Percentiles rank a stretch among this genome's conserved stretches.
These are phyloP conservation scores for Termitomyces sp. DNA, from an alignment of 768 basidiomycete genomes.

Conservation along the genomic window DNA sequence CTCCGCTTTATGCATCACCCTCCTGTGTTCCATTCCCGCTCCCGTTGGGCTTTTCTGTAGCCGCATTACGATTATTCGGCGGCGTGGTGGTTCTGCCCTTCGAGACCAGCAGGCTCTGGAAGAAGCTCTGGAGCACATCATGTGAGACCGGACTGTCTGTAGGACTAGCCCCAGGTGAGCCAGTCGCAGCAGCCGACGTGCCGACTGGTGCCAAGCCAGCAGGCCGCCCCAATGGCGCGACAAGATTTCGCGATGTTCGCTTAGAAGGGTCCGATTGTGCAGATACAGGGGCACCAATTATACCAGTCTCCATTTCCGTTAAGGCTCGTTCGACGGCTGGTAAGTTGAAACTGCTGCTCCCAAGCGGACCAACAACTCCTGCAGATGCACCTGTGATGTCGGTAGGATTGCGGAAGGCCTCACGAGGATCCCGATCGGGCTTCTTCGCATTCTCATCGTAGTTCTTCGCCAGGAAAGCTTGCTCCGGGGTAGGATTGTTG, in stretches of 20 bases:
- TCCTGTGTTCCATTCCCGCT: constrained; percentile 32
- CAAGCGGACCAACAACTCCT: constrained; percentile 92
- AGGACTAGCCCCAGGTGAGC: constrained; percentile 35
- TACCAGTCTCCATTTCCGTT: constrained; percentile 77
- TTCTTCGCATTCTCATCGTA: constrained; percentile 92
- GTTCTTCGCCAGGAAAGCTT: constrained; percentile 85
- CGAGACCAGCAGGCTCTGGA: constrained; percentile 72
- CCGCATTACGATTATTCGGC: constrained; percentile 1
- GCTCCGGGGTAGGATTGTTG: constrained; percentile 82
- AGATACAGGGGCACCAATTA: constrained; percentile 26
- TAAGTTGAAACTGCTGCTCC: constrained; percentile 77
- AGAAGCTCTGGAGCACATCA: constrained; percentile 84
- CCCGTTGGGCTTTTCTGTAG: constrained; percentile 28
- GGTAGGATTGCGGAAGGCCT: constrained; percentile 75
- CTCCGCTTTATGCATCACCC: constrained; percentile 6
- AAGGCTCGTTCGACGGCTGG: constrained; percentile 87
- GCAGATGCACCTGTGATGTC: constrained; percentile 52
- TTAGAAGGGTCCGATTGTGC: constrained; percentile 18
- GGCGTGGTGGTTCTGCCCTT: constrained; percentile 32
- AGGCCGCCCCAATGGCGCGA: constrained; percentile 29
- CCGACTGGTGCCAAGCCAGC: constrained; percentile 36
- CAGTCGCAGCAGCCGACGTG: constrained; percentile 27
- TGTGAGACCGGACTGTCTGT: constrained; percentile 65
- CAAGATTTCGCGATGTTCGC: constrained; percentile 23
- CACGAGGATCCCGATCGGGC: constrained; percentile 83